Base-by-base conservation (phyloP, 345 rosid species). In the Acer campestre region DNA sequence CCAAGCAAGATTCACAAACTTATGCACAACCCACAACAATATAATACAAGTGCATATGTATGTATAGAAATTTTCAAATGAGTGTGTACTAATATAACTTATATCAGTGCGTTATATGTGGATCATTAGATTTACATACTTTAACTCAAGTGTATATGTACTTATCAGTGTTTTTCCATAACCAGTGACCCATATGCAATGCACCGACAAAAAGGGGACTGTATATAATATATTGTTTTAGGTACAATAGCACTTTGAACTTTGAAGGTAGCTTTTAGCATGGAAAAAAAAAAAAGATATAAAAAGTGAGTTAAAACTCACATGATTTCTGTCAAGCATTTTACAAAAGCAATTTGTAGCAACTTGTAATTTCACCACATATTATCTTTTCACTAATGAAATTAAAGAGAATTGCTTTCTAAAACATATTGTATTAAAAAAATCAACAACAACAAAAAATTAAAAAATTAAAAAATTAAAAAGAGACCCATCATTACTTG, bases 371-470 rank as follows among this genome's bases (percentile, higher is more conserved):
- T 84, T 71, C 75, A 58, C 63, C 67, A 73, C 71, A 77, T 73
- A 67, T 71, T 78, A 79, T 44, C 83, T 79, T 80, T 75, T 75
- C 81, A 77, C 85, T 80, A 79, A 49, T 61, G 55, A 58, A 69
- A 81, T 29, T 29, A 29, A 29, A 29, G 31, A 62, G 14, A 27
- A 38, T 27, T 49, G 40, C 63, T 51, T 72, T 55, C 35, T 3
- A 66, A 58, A 71, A 31, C 71, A 35, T 53, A 16, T 38, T 68
- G 55, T 1, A 38, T 35, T 3, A 31, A 31, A 31, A 0, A 31
- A 31, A 31, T 3, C 6, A 31, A 31, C 2, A 2, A 3, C 0
- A 38, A 42, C 4, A 9, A 44, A 7, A 38, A 42, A 40, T n/a
- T n/a, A n/a, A 13, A 62, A 53, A 35, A 16, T 1, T 29, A 2